A percentile compares a stretch with the other conserved stretches of the same genome.
phyloP scores from a whole-genome alignment of 306 rosid genomes.

The Cicer chorassanicum region DNA sequence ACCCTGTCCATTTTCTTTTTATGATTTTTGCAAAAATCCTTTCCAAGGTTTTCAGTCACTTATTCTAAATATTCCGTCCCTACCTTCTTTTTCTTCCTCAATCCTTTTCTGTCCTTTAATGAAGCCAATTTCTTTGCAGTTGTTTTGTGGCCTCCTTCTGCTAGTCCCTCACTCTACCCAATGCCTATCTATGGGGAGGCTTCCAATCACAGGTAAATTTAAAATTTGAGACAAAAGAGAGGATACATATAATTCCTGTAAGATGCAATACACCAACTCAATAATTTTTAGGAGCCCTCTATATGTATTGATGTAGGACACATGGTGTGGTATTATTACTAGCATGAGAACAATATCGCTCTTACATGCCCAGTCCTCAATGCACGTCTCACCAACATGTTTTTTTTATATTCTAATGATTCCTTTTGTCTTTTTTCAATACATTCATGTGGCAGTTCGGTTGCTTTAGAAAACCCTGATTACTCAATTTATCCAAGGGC shows the following conservation, averaged over 20 bases:
- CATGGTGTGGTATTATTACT: neutral
- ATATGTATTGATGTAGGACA: slow-evolving; percentile 13
- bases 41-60: slow-evolving; percentile 19
- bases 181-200: slow-evolving; percentile 96
- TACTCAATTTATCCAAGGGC: slow-evolving; percentile 81
- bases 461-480: slow-evolving; percentile 77
- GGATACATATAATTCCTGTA: slow-evolving; percentile 1
- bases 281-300: slow-evolving; percentile 35
- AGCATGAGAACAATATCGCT: slow-evolving; percentile 21
- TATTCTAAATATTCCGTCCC: neutral
- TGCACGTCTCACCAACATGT: slow-evolving; percentile 2
- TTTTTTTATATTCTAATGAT: slow-evolving; percentile 32
- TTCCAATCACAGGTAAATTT: slow-evolving; percentile 84
- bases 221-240: slow-evolving; percentile 7
- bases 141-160: slow-evolving; percentile 93
- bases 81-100: slow-evolving; percentile 15
- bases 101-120: slow-evolving; percentile 29
- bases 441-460: slow-evolving; percentile 62
- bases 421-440: slow-evolving; percentile 22
- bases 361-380: neutral
- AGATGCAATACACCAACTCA: slow-evolving; percentile 15
- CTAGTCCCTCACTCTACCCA: slow-evolving; percentile 76
- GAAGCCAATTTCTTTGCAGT: slow-evolving; percentile 58
- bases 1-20: slow-evolving; percentile 4
- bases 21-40: slow-evolving; percentile 29